phyloP scores from a whole-genome alignment of 2,329 filamentous ascomycete genomes.

The Talaromyces piceae region DNA sequence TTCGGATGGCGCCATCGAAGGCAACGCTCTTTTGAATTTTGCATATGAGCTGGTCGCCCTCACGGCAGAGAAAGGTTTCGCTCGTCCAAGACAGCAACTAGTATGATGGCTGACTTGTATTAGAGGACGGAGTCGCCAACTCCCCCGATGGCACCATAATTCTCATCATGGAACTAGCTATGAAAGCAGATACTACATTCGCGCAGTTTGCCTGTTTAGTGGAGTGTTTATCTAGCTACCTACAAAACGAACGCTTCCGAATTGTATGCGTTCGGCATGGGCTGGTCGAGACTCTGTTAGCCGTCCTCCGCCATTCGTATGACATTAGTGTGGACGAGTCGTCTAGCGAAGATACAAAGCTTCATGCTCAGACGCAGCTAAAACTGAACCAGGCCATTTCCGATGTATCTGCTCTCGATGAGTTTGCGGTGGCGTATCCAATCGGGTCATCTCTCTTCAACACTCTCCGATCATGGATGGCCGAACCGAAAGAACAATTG shows the following conservation, averaged over 20 bases:
- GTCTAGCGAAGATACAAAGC: slow-evolving; percentile 27
- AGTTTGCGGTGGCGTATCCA: slow-evolving; percentile 33
- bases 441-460: slow-evolving; percentile 30
- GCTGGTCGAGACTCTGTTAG: slow-evolving; percentile 26
- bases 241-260: slow-evolving; percentile 34
- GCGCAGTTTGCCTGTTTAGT: slow-evolving; percentile 26
- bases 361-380: slow-evolving; percentile 27
- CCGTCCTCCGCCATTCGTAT: slow-evolving; percentile 25
- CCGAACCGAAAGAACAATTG: slow-evolving; percentile 33
- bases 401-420: slow-evolving; percentile 32
- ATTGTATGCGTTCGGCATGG: slow-evolving; percentile 25
- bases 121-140: slow-evolving; percentile 27
- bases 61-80: slow-evolving; percentile 31
- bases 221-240: slow-evolving; percentile 26
- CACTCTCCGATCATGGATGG: slow-evolving; percentile 34
- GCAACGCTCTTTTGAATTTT: slow-evolving; percentile 28
- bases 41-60: slow-evolving; percentile 35
- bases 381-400: slow-evolving; percentile 35
- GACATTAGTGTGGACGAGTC: slow-evolving; percentile 19
- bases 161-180: slow-evolving; percentile 27
- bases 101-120: not conserved
- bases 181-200: slow-evolving; percentile 19
- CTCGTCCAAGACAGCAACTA: slow-evolving; percentile 4
- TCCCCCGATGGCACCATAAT: slow-evolving; percentile 29
- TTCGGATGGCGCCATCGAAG: slow-evolving; percentile 24